A percentile compares a stretch with the other conserved stretches of the same genome.
Conservation (phyloP, 768 basidiomycete species). For the Lactarius sanguifluus region DNA sequence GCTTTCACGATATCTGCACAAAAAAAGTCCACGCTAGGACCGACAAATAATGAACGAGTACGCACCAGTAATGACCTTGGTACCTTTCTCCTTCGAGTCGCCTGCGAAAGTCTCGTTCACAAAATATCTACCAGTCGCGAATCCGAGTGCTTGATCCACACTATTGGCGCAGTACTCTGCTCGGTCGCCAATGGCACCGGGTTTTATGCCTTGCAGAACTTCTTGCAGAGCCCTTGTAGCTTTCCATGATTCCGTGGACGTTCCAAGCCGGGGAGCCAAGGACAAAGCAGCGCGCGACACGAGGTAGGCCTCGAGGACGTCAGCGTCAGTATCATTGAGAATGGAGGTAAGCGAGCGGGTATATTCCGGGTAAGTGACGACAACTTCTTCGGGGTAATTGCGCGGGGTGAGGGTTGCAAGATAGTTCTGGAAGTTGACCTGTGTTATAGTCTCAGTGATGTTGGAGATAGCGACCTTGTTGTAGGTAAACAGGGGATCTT, state of each 20-base stretch:
- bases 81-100: constrained; percentile 76
- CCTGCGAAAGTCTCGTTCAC: constrained; percentile 81
- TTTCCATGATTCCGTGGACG: constrained; percentile 75
- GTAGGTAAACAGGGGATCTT: constrained; percentile 85
- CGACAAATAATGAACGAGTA: not conserved
- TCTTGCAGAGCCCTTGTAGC: constrained; percentile 70
- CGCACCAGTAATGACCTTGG: constrained; percentile 76
- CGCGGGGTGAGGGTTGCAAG: constrained; percentile 83
- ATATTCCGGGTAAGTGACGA: constrained; percentile 83
- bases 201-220: constrained; percentile 77
- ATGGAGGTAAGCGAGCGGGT: constrained; percentile 64
- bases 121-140: constrained; percentile 86
- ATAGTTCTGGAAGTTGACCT: constrained; percentile 83
- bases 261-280: constrained; percentile 70
- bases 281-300: constrained; percentile 70
- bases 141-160: constrained; percentile 79
- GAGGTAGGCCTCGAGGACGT: constrained; percentile 85
- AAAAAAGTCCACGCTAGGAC: not conserved
- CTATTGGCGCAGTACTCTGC: constrained; percentile 76
- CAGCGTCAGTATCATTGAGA: constrained; percentile 61
- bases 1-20: constrained; percentile 69
- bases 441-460: constrained; percentile 64
- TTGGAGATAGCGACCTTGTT: constrained; percentile 76
- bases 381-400: constrained; percentile 68
- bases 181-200: constrained; percentile 80